phyloP scores from a whole-genome alignment of 2,329 filamentous ascomycete species.

The Aspergillus udagawae region DNA sequence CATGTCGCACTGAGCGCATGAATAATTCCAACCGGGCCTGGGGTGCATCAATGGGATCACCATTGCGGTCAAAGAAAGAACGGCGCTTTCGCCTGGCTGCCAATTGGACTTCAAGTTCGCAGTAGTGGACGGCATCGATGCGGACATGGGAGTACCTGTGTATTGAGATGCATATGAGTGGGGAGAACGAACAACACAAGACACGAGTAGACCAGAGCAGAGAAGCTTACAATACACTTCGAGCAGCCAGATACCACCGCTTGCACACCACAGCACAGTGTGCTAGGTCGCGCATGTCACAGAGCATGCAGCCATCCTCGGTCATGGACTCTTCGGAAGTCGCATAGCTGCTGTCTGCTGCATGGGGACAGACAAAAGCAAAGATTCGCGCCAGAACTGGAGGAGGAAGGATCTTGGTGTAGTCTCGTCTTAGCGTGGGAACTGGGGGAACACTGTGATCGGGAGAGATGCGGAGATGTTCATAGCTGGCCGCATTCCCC shows the following conservation, averaged over 20 bases:
- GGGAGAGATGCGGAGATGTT: slow-evolving; percentile 14
- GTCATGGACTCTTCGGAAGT: slow-evolving; percentile 76
- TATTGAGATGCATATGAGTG: slow-evolving; percentile 3
- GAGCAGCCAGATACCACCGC: slow-evolving; percentile 63
- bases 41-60: slow-evolving; percentile 75
- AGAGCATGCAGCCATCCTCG: slow-evolving; percentile 84
- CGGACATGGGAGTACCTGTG: slow-evolving; percentile 79
- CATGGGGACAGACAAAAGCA: slow-evolving; percentile 76
- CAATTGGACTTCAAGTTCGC: slow-evolving; percentile 76
- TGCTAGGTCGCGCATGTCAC: slow-evolving; percentile 83
- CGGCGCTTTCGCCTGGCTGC: slow-evolving; percentile 73
- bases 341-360: slow-evolving; percentile 71
- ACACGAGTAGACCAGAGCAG: slow-evolving; percentile 3
- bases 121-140: slow-evolving; percentile 93
- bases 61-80: slow-evolving; percentile 70
- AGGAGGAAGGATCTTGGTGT: slow-evolving; percentile 57
- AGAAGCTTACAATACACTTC: slow-evolving; percentile 56
- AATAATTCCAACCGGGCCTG: slow-evolving; percentile 72
- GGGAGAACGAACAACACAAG: slow-evolving; percentile 2
- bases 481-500: slow-evolving; percentile 20
- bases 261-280: slow-evolving; percentile 72
- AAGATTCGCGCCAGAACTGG: slow-evolving; percentile 76
- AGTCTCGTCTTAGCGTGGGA: slow-evolving; percentile 22
- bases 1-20: slow-evolving; percentile 75
- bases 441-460: slow-evolving; percentile 16